Base-by-base conservation (phyloP, 176 grass and related monocot genomes). In the Chloris gayana region DNA sequence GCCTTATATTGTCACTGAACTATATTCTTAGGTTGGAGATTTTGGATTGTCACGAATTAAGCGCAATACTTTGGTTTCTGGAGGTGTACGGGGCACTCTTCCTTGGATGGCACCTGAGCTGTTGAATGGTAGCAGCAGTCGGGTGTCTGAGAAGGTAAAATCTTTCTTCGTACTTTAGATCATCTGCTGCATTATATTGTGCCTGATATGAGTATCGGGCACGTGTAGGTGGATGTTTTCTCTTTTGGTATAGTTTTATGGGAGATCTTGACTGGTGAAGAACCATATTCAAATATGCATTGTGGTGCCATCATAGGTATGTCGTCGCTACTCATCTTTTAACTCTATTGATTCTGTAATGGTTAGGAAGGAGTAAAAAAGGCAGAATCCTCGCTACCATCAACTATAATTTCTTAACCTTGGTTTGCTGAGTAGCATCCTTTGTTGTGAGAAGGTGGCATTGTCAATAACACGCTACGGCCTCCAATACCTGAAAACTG, bases 71-170 rank as follows among this genome's bases (percentile, higher is more conserved):
- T 83, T 99, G 73, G 96, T 99, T 69, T 99, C 96, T 78, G 96
- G 96, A 69, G 96, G 96, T 71, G 96, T 99, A 69, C 92, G 96
- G 21, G 96, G 96, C 63, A 99, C 96, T 46, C 90, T 99, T 84
- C 96, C 96, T 24, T 99, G 96, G 96, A 99, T 99, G 92, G 96
- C 96, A 66, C 96, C 92, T n/a, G 96, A 99, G 69, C 58, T 99
- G 41, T 87, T 99, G 80, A 99, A 99, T 84, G 96, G 96, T 27
- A 91, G 96, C 79, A 99, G 92, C 74, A 95, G 74, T 66, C 64
- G 65, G 82, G 96, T 99, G 26, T 93, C 92, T 30, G 96, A 99
- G 78, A 99, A 99, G 90, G 96, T 93, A 81, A 89, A 37, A 25
- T 50, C 41, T 76, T 76, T 33, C 63, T 71, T 86, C 46, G 21